Percentiles rank a stretch among this genome's conserved stretches.
phyloP scores from a whole-genome alignment of 441 rosid species.

The California macrophylla region DNA sequence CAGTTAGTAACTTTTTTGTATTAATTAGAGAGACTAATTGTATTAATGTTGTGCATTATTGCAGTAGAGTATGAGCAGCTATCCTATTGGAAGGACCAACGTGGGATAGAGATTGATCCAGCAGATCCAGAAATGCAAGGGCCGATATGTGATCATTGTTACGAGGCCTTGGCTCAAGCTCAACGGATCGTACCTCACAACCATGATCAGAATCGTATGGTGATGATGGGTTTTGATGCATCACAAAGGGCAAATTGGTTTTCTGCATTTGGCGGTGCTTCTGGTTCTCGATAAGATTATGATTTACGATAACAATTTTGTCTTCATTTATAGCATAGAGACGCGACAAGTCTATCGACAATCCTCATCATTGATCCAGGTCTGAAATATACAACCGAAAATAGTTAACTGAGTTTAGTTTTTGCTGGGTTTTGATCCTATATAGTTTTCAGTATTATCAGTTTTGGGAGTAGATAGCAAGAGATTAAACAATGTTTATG shows the following conservation, averaged over 20 bases:
- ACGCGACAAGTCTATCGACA: too few species aligned
- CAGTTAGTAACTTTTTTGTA: not conserved
- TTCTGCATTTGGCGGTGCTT: not conserved
- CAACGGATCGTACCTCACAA: too few species aligned
- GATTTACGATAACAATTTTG: not conserved
- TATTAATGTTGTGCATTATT: not conserved
- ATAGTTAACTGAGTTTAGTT: too few species aligned
- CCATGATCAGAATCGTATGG: not conserved
- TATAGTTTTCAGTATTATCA: too few species aligned
- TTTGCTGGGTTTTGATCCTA: too few species aligned
- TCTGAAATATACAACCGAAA: too few species aligned
- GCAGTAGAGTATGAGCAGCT: conserved; percentile 5
- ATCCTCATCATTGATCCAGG: too few species aligned
- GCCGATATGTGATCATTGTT: not conserved
- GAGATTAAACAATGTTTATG: not conserved
- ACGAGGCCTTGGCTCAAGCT: conserved; percentile 3
- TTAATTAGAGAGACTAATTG: not conserved
- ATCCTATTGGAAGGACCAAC: not conserved
- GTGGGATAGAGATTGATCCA: not conserved
- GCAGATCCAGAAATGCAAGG: not conserved
- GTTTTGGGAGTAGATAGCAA: too few species aligned
- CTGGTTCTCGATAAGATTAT: not conserved
- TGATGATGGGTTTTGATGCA: not conserved
- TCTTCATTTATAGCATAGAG: too few species aligned
- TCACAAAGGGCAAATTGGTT: not conserved